Evolutionary conservation across 805 yeast genomes (phyloP).

Genomic region (Kluyveromyces starmeri): DNA sequence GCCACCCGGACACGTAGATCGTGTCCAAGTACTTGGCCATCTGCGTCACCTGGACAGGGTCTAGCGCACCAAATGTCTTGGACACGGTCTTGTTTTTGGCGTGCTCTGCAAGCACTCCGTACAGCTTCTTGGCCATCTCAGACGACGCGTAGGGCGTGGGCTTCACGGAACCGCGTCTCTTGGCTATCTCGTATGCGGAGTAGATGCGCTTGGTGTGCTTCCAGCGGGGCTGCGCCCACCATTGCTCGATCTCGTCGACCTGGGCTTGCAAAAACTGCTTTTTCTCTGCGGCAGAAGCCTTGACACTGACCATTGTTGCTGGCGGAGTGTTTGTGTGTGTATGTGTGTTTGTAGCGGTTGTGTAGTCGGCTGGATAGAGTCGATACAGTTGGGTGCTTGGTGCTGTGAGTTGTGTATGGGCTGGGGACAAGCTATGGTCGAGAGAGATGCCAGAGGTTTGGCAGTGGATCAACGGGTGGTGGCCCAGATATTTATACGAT

Average conservation of each 20-base stretch:
- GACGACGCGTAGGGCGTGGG: slow-evolving; percentile 63
- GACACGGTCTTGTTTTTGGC: slow-evolving; percentile 44
- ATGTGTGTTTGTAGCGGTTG: too few relatives aligned
- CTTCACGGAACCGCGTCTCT: slow-evolving; percentile 74
- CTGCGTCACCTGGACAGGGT: slow-evolving; percentile 91
- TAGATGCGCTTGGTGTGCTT: slow-evolving; percentile 77
- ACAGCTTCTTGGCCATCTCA: slow-evolving; percentile 75
- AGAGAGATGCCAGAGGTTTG: too few relatives aligned
- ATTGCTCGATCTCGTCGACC: slow-evolving; percentile 50
- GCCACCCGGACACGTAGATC: slow-evolving; percentile 96
- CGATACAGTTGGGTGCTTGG: too few relatives aligned
- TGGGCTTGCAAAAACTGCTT: slow-evolving; percentile 12
- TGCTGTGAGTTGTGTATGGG: too few relatives aligned
- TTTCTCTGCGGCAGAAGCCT: slow-evolving; percentile 7
- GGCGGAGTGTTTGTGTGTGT: not conserved
- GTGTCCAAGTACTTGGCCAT: slow-evolving; percentile 95
- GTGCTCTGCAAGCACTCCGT: slow-evolving; percentile 59
- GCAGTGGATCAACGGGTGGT: too few relatives aligned
- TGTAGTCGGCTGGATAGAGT: too few relatives aligned
- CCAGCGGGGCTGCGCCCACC: slow-evolving; percentile 98
- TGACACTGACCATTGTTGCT: not conserved
- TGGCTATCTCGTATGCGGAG: slow-evolving; percentile 80
- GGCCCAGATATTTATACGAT: too few relatives aligned
- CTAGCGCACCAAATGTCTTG: slow-evolving; percentile 91
- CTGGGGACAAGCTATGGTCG: too few relatives aligned